Evolutionary conservation across 176 grass and related monocot species (phyloP).

Genomic region (Themeda triandra): DNA sequence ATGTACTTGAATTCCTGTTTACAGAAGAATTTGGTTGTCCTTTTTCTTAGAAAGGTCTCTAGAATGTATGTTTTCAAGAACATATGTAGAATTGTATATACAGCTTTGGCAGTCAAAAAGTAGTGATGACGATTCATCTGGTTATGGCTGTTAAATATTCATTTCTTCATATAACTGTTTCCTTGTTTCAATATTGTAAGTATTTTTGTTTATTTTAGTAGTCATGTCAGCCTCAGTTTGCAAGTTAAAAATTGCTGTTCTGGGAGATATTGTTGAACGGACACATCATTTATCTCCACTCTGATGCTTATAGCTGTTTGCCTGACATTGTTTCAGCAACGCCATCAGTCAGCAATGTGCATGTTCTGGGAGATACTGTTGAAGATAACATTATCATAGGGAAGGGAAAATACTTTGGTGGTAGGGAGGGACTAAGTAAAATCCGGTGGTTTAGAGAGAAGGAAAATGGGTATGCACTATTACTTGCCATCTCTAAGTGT

Average conservation of each 20-base stretch:
- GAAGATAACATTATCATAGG: conserved; percentile 76
- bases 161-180: conserved; percentile 15
- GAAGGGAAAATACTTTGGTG: conserved; percentile 81
- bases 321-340: conserved; percentile 58
- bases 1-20: background rate
- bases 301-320: conserved; percentile 20
- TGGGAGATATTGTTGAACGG: too few relatives aligned
- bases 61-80: background rate
- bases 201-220: background rate
- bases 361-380: conserved; percentile 71
- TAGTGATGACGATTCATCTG: conserved; percentile 26
- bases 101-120: background rate
- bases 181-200: background rate
- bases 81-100: conserved; percentile 1
- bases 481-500: background rate
- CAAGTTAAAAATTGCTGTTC: too few relatives aligned
- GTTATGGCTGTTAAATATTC: conserved; percentile 1
- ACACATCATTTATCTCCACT: background rate
- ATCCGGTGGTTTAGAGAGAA: conserved; percentile 79
- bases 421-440: conserved; percentile 90
- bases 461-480: conserved; percentile 65
- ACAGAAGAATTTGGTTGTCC: background rate
- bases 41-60: background rate
- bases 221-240: conserved; percentile 14
- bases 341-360: conserved; percentile 85